Percentiles rank a stretch among this genome's conserved stretches.
Conservation (phyloP, 768 basidiomycete genomes). For the Pleurotus platypus region DNA sequence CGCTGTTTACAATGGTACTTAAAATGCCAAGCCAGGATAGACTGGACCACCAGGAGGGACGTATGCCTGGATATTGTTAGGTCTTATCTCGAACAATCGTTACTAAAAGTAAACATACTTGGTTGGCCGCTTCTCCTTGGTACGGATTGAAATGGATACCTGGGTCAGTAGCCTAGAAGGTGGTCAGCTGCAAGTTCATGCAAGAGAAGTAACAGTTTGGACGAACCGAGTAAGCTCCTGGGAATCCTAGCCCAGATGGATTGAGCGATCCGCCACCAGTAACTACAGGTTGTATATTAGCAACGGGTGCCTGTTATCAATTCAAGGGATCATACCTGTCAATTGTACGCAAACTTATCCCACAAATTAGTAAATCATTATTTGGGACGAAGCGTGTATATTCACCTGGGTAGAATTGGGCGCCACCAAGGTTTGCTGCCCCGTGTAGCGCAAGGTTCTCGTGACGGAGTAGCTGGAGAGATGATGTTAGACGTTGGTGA, state of each 20-base stretch:
- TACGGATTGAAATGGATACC: conserved; percentile 33
- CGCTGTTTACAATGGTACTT: neutral
- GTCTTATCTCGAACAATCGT: conserved; percentile 12
- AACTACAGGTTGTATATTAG: conserved; percentile 14
- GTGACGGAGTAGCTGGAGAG: conserved; percentile 29
- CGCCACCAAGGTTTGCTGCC: conserved; percentile 26
- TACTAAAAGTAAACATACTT: conserved; percentile 12
- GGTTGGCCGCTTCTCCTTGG: conserved; percentile 31
- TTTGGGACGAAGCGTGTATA: neutral
- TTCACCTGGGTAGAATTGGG: conserved; percentile 33
- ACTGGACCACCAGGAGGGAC: conserved; percentile 30
- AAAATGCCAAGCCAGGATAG: conserved; percentile 22
- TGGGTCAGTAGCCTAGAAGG: conserved; percentile 26
- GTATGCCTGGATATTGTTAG: conserved; percentile 14
- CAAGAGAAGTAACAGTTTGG: neutral
- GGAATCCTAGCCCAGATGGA: conserved; percentile 34
- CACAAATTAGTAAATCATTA: neutral
- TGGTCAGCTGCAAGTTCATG: neutral
- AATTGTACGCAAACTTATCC: conserved; percentile 31
- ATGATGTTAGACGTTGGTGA: neutral
- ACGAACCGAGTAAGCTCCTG: conserved; percentile 29
- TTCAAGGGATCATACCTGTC: conserved; percentile 16
- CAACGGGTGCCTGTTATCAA: neutral
- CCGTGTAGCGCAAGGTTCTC: conserved; percentile 36
- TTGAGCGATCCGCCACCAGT: conserved; percentile 31